Evolutionary conservation across 2,329 filamentous ascomycete genomes (phyloP).

Genomic region (Paecilomyces sp.): DNA sequence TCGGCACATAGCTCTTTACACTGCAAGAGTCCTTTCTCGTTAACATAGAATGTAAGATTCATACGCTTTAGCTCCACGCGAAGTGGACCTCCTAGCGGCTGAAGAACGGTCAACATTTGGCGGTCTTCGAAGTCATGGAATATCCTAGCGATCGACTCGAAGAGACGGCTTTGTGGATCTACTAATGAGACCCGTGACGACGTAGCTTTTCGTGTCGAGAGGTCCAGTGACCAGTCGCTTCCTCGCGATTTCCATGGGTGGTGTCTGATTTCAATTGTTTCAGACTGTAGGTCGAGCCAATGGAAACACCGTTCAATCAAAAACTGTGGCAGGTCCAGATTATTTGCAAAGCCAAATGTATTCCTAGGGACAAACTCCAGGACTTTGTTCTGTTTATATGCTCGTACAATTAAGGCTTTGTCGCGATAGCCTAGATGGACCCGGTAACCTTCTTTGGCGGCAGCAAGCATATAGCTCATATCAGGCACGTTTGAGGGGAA

Average conservation of each 20-base stretch:
- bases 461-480: constrained; percentile 46
- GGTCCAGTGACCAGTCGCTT: constrained; percentile 37
- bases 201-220: constrained; percentile 15
- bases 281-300: constrained; percentile 48
- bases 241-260: constrained; percentile 34
- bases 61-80: constrained; percentile 46
- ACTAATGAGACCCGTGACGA: constrained; percentile 34
- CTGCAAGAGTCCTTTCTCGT: constrained; percentile 32
- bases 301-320: constrained; percentile 51
- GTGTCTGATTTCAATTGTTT: constrained; percentile 47
- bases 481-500: constrained; percentile 46
- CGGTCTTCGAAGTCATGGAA: constrained; percentile 47
- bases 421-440: constrained; percentile 51
- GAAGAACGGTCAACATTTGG: constrained; percentile 39
- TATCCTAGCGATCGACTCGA: constrained; percentile 31
- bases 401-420: constrained; percentile 38
- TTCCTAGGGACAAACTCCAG: constrained; percentile 28
- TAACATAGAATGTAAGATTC: constrained; percentile 50
- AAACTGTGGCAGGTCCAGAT: constrained; percentile 44
- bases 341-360: constrained; percentile 14
- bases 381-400: constrained; percentile 32
- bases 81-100: constrained; percentile 30
- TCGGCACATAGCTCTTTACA: constrained; percentile 45
- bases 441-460: constrained; percentile 28
- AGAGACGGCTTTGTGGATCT: constrained; percentile 41